Percentiles rank a stretch among this genome's conserved stretches.
phyloP scores from a whole-genome alignment of 495 filamentous ascomycete species.

The Talaromyces stipitatus region DNA sequence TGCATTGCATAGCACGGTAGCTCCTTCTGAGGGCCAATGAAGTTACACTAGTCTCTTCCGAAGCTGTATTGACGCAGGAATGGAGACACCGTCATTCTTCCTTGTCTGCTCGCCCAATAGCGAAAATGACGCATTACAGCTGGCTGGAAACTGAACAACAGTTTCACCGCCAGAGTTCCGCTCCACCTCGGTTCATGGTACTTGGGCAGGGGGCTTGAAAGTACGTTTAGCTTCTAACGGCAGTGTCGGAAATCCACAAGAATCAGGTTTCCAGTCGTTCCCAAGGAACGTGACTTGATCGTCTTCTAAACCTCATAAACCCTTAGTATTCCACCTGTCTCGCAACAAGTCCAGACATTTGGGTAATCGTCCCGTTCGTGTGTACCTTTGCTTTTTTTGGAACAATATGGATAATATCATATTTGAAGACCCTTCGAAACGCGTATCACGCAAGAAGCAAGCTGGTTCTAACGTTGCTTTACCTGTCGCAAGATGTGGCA shows the following conservation, averaged over 20 bases:
- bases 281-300: not conserved
- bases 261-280: not conserved
- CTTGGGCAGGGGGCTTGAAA: not conserved
- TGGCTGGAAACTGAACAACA: not conserved
- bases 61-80: not conserved
- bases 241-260: not conserved
- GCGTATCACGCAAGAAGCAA: not conserved
- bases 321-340: not conserved
- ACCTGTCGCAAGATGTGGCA: not conserved
- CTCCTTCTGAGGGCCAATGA: not conserved
- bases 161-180: not conserved
- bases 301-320: not conserved
- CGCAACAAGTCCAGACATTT: not conserved
- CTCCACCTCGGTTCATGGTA: not conserved
- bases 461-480: not conserved
- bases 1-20: not conserved
- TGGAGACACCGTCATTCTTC: not conserved
- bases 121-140: slow-evolving; percentile 1
- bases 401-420: not conserved
- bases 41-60: not conserved
- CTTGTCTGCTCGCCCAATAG: not conserved
- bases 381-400: not conserved
- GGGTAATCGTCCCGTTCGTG: not conserved
- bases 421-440: slow-evolving; percentile 2
- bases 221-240: not conserved